Evolutionary conservation across 495 filamentous ascomycete species (phyloP).

Genomic region (Tuber microsphaerosporum): DNA sequence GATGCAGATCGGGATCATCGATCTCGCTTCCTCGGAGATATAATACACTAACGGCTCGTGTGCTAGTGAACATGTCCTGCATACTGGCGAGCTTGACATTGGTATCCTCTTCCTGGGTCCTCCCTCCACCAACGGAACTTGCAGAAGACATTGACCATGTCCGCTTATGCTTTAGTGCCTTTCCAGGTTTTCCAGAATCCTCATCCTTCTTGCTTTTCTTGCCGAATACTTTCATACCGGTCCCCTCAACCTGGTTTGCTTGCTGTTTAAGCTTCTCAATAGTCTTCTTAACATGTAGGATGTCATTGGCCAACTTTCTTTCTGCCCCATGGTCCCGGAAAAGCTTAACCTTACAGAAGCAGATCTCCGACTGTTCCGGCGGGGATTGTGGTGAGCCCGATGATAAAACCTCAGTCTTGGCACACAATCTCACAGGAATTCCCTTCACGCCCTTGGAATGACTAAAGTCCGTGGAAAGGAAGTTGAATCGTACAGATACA

Average conservation of each 20-base stretch:
- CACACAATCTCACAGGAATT: constrained; percentile 82
- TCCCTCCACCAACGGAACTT: constrained; percentile 56
- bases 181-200: constrained; percentile 56
- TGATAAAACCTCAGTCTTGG: constrained; percentile 67
- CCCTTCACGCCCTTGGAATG: constrained; percentile 97
- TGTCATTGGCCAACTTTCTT: constrained; percentile 86
- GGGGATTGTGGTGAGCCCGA: constrained; percentile 47
- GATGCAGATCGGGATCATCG: constrained; percentile 84
- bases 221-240: constrained; percentile 77
- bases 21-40: constrained; percentile 73
- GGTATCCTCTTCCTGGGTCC: constrained; percentile 77
- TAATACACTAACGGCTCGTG: constrained; percentile 73
- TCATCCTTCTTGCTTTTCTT: constrained; percentile 79
- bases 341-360: constrained; percentile 92
- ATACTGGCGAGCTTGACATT: constrained; percentile 73
- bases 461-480: constrained; percentile 95
- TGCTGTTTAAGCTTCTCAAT: constrained; percentile 93
- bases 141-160: constrained; percentile 95
- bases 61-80: constrained; percentile 95
- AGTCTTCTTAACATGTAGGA: constrained; percentile 85
- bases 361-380: constrained; percentile 56
- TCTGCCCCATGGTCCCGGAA: constrained; percentile 96
- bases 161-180: constrained; percentile 80
- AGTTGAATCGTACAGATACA: constrained; percentile 90
- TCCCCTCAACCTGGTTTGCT: constrained; percentile 69